Base-by-base conservation (phyloP, 495 filamentous ascomycete species). In the Talaromyces thailandensis region DNA sequence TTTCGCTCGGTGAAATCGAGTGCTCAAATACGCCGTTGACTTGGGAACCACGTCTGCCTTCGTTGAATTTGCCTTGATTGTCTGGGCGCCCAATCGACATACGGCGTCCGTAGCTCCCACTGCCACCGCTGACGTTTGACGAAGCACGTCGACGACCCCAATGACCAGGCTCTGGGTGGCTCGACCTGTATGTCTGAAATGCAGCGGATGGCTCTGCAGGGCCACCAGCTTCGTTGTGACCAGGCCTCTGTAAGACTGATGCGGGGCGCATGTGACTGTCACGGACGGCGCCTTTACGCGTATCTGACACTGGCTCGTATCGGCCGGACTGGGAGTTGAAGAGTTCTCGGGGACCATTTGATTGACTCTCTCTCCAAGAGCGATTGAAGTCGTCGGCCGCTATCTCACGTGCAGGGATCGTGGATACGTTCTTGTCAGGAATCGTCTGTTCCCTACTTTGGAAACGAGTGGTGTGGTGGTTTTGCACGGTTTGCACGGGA, bases 91-190 rank as follows among this genome's bases (percentile, higher is more conserved):
- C 74, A 63, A 83, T 76, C 7, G 84, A 87, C 73, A 79, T 79
- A 21, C 83, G 78, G 63, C 84, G 79, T 60, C 80, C 81, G 68
- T 84, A 84, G 53, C 80, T 82, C 50, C 88, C 89, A 73, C 92
- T 97, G 62, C 91, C 91, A 31, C 92, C 93, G 70, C 93, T 97
- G 29, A 96, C 89, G 68, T 92, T 96, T 1, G 93, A 96, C n/a
- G 93, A 97, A 57, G 88, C 88, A 52, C 95, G 87, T 52, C 91
- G 85, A 61, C 92, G 86, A 28, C 81, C 83, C 81, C 90, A 96
- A 4, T 86, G 79, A 14, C 69, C 69, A 16, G 77, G 83, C 62
- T 93, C 89, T 57, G 86, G 86, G 35, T 82, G 82, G 65, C 81
- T 86, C 12, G 82, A 82, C 52, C 91, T 83, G 63, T 86, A 84